phyloP scores from a whole-genome alignment of 129 eudicot species.

The Dittrichia graveolens region DNA sequence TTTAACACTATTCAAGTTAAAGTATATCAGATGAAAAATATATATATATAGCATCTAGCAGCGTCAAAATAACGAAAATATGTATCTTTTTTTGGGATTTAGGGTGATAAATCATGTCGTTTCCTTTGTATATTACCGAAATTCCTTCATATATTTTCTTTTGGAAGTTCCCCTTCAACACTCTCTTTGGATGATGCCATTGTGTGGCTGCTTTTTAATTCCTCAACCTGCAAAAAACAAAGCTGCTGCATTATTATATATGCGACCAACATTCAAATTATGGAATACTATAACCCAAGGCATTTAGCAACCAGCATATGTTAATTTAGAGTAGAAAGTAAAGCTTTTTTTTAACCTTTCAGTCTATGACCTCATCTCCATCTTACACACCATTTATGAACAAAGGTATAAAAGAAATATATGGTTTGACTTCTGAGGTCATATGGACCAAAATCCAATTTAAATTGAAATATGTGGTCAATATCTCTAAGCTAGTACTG shows the following conservation, averaged over 20 bases:
- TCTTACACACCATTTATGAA: constrained; percentile 7
- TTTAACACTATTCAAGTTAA: neutral
- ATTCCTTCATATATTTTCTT: constrained; percentile 32
- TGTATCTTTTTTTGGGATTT: constrained; percentile 25
- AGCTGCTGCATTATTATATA: neutral
- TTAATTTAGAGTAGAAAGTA: constrained; percentile 15
- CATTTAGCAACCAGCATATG: constrained; percentile 12
- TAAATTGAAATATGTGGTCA: neutral
- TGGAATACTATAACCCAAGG: neutral
- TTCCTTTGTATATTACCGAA: constrained; percentile 20
- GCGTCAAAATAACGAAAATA: neutral
- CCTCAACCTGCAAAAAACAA: constrained; percentile 56
- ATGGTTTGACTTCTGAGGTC: constrained; percentile 13
- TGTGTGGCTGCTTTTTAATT: constrained; percentile 41
- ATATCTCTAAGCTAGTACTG: neutral
- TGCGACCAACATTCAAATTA: neutral
- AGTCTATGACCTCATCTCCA: constrained; percentile 7
- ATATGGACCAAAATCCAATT: constrained; percentile 2
- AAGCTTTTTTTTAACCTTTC: constrained; percentile 2
- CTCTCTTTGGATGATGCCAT: constrained; percentile 46
- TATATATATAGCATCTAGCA: constrained; percentile 3
- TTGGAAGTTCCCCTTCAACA: constrained; percentile 38
- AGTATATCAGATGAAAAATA: neutral
- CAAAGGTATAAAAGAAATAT: neutral
- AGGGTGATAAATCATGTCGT: constrained; percentile 24